Base-by-base conservation (phyloP, 148 eudicot species). In the Chenopodium suecicum region DNA sequence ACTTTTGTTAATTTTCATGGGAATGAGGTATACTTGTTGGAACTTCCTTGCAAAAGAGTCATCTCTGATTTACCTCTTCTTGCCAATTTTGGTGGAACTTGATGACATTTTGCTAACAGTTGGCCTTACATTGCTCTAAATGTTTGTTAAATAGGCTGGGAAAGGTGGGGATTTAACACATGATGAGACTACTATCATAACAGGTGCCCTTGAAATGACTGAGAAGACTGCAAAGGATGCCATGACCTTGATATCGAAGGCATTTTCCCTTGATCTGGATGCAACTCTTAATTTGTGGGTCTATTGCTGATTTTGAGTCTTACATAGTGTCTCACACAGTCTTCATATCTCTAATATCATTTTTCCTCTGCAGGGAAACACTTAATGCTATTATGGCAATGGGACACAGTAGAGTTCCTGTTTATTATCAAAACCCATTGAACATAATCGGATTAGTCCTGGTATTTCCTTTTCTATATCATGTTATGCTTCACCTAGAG, bases 261-360 rank as follows among this genome's bases (percentile, higher is more conserved):
- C 99, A 86, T 96, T 96, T 89, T 92, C 99, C 89, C 91, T 96
- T 92, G 99, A 96, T 92, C 92, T 96, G 86, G 95, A 96, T 89
- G 97, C 94, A 89, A 94, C 86, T 89, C 97, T 96, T 90, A 89
- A 86, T 88, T 91, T 92, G 98, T 96, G 95, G 89, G 97, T 92
- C 88, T 81, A 86, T 86, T 44, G 73, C 83, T 85, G 76, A 68
- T 82, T 82, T 87, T 70, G 60, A 67, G 80, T 79, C 86, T 78
- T 81, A 72, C 65, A 11, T 80, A 73, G 71, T 77, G 69, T 34
- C 58, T 70, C 62, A 70, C 32, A 41, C 46, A 56, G 47, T 52
- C 83, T 75, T 84, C 80, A 54, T 82, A 27, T 73, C 83, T 82
- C 80, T 88, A 70, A 83, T 60, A 29, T 83, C 62, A 64, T 76